Evolutionary conservation across 2,329 filamentous ascomycete species (phyloP), one percentile per base, ranked within the genome.

Genomic region (Zymoseptoria passerinii): DNA sequence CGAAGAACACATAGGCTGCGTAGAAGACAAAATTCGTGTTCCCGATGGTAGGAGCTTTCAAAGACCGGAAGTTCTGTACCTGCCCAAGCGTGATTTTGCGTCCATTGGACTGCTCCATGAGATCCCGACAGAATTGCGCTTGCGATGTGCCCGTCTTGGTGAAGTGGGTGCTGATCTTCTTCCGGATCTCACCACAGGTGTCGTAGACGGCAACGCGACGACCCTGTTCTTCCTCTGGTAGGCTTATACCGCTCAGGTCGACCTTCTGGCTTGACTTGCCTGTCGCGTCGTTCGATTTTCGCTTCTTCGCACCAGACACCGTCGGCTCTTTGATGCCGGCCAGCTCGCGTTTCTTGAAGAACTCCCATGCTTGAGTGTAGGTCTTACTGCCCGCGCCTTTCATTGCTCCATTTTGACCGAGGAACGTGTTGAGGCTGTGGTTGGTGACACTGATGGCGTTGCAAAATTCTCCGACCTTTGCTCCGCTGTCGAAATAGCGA

Each of bases 181-280:
- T 77, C 52, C 83, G 78, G 13, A 85, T 67, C 54, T 81, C 80
- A 62, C 84, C 78, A 70, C 82, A 85, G 4, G 78, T 81, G 61
- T 85, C 81, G 65, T 73, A 84, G 29, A 85, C 71, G 0, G 72
- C 70, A 6, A 84, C 80, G 18, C 23, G n/a, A 0, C 58, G 65
- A 35, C 75, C 73, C 0, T 69, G 65, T 0, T 75, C 75, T 67
- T 85, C 81, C 10, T 78, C 77, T 0, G 73, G 70, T 0, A 85
- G 72, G 8, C 67, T 54, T 28, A 83, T 68, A 16, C 62, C 70
- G 35, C 72, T 70, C 19, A 81, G 71, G 62, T 65, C 65, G 35
- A 75, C 75, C 40, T 69, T 64, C 58, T 74, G 73, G 68, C 68
- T 63, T 65, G 57, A 49, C 28, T 50, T 29, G 20, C 28, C 48